A percentile compares a stretch with the other conserved stretches of the same genome.
Conservation (phyloP, 1,284 basidiomycete genomes). For the Phylloboletellus chloephorus region DNA sequence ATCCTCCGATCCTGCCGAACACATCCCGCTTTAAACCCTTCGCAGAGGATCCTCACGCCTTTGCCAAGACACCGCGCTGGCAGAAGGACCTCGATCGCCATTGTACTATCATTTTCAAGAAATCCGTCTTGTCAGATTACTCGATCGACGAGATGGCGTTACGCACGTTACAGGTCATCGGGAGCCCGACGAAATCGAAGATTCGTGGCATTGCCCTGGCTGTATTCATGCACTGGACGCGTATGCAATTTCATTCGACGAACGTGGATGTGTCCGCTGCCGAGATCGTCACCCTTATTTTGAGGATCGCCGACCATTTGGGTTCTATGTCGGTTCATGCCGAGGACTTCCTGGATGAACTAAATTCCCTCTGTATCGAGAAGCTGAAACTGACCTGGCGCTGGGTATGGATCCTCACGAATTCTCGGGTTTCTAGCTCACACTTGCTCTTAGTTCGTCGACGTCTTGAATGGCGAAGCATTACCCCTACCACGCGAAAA, state of each 20-base stretch:
- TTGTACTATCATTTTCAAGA: constrained; percentile 13
- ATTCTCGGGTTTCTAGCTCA: constrained; percentile 4
- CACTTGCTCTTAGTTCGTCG: constrained; percentile 11
- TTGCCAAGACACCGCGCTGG: constrained; percentile 8
- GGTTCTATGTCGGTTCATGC: constrained; percentile 6
- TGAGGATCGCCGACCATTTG: constrained; percentile 7
- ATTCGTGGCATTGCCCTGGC: constrained; percentile 11
- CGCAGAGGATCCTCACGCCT: constrained; percentile 5
- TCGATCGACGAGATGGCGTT: constrained; percentile 12
- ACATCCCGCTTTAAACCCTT: constrained; percentile 8
- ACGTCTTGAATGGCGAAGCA: background rate
- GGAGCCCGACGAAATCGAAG: constrained; percentile 10
- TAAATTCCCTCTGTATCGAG: constrained; percentile 12
- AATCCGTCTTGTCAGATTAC: constrained; percentile 6
- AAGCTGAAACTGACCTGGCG: constrained; percentile 16
- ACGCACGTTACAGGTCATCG: constrained; percentile 9
- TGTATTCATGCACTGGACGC: constrained; percentile 14
- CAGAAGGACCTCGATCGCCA: constrained; percentile 13
- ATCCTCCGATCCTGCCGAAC: background rate
- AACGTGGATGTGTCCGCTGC: constrained; percentile 8
- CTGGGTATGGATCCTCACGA: constrained; percentile 12
- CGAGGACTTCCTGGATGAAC: constrained; percentile 12
- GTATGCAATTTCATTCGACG: constrained; percentile 10
- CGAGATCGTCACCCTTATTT: constrained; percentile 10
- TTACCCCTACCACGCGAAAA: constrained; percentile 5